phyloP scores from a whole-genome alignment of 2,329 filamentous ascomycete genomes.

The Colletotrichum melonis region DNA sequence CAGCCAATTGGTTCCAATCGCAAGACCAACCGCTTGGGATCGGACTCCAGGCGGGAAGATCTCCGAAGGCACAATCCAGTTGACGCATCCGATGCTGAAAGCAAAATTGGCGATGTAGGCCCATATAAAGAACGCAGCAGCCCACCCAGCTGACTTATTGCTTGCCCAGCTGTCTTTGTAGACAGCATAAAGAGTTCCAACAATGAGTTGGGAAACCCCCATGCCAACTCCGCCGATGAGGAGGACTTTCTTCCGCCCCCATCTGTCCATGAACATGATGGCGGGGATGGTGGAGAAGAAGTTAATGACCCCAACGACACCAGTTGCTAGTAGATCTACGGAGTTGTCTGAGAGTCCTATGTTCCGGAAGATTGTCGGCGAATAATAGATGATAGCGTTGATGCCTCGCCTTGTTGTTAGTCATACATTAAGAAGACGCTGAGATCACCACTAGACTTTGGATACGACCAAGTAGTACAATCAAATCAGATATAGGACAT shows the following conservation, averaged over 20 bases:
- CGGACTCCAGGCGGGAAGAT: slow-evolving; percentile 55
- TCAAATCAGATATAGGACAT: too few species aligned
- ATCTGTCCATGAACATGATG: slow-evolving; percentile 53
- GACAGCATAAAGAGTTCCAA: slow-evolving; percentile 63
- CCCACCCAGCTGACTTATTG: slow-evolving; percentile 66
- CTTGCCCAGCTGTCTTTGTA: slow-evolving; percentile 57
- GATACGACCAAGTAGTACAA: too few species aligned
- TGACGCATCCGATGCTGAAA: slow-evolving; percentile 55
- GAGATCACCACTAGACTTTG: too few species aligned
- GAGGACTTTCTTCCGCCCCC: slow-evolving; percentile 58
- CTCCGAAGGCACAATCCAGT: slow-evolving; percentile 68
- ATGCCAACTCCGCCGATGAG: slow-evolving; percentile 26
- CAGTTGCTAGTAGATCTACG: slow-evolving; percentile 63
- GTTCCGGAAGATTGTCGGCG: slow-evolving; percentile 56
- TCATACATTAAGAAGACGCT: too few species aligned
- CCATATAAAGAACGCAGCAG: slow-evolving; percentile 67
- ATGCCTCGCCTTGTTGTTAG: slow-evolving; percentile 27
- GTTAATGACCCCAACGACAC: slow-evolving; percentile 68
- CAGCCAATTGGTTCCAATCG: slow-evolving; percentile 20
- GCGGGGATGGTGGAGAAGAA: slow-evolving; percentile 55
- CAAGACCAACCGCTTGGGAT: slow-evolving; percentile 17
- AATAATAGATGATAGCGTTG: slow-evolving; percentile 56
- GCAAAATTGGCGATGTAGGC: slow-evolving; percentile 60
- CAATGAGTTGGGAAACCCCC: slow-evolving; percentile 63
- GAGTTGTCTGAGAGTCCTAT: slow-evolving; percentile 56